phyloP scores from a whole-genome alignment of 345 rosid genomes.

The Stellera chamaejasme region DNA sequence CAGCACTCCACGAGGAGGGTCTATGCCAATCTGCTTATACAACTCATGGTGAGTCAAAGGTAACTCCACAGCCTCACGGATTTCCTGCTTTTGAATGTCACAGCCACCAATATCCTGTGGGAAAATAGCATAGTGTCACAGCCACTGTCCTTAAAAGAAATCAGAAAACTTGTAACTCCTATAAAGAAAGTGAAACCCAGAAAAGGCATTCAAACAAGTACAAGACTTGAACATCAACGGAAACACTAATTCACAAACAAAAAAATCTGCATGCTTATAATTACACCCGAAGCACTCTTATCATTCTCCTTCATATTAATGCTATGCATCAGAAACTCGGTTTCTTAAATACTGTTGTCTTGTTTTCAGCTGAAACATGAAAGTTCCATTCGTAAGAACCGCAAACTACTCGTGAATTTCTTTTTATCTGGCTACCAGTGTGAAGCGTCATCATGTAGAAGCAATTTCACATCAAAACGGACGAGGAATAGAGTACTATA shows the following conservation, averaged over 20 bases:
- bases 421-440: too few species aligned
- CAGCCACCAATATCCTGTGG: constrained; percentile 97
- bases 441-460: not conserved
- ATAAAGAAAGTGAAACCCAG: too few species aligned
- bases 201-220: not conserved
- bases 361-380: too few species aligned
- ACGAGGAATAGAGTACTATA: not conserved
- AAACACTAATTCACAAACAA: not conserved
- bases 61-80: constrained; percentile 98
- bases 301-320: too few species aligned
- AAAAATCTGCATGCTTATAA: too few species aligned
- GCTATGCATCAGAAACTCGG: too few species aligned
- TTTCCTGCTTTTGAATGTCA: constrained; percentile 97
- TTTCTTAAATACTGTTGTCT: too few species aligned
- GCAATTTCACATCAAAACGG: not conserved
- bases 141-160: not conserved
- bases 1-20: constrained; percentile 96
- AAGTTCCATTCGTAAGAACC: too few species aligned
- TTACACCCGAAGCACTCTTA: too few species aligned
- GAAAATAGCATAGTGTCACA: constrained; percentile 5
- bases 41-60: constrained; percentile 93
- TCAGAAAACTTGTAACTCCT: not conserved
- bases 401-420: too few species aligned
- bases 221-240: not conserved
- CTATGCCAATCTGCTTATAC: constrained; percentile 95